These are phyloP conservation scores for Trypanosoma lewisi DNA, from an alignment of 208 protist species.

Conservation along the genomic window DNA sequence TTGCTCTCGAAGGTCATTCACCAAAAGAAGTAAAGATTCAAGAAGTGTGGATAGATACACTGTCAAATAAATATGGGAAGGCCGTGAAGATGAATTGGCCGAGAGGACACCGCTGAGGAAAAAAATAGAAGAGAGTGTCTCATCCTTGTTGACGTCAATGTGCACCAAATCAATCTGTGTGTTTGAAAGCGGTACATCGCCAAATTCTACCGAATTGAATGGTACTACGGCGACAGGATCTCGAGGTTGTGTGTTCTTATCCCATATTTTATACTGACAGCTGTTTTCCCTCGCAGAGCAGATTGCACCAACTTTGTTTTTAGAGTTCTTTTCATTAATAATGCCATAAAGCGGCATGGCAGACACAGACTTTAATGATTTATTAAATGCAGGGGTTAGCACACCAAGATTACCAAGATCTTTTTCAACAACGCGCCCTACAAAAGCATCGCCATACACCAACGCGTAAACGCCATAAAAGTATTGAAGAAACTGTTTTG, in stretches of 20 bases:
- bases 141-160: slow-evolving; percentile 33
- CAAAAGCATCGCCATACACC: slow-evolving; percentile 14
- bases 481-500: not conserved
- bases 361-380: not conserved
- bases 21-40: not conserved
- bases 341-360: slow-evolving; percentile 21
- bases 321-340: not conserved
- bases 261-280: slow-evolving; percentile 12
- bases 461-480: slow-evolving; percentile 6
- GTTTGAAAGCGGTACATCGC: slow-evolving; percentile 3
- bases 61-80: slow-evolving; percentile 29
- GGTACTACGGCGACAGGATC: slow-evolving; percentile 1
- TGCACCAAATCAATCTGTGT: slow-evolving; percentile 35
- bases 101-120: slow-evolving; percentile 23
- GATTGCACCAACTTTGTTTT: not conserved
- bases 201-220: slow-evolving; percentile 11
- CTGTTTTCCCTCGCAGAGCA: slow-evolving; percentile 12
- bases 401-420: slow-evolving; percentile 21
- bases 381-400: not conserved
- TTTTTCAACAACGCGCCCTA: slow-evolving; percentile 10
- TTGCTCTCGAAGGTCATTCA: slow-evolving; percentile 16
- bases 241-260: not conserved
- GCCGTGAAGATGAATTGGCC: not conserved
- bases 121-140: slow-evolving; percentile 24
- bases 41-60: slow-evolving; percentile 34